Base-by-base conservation (phyloP, 129 eudicot species). In the Lonicera japonica region DNA sequence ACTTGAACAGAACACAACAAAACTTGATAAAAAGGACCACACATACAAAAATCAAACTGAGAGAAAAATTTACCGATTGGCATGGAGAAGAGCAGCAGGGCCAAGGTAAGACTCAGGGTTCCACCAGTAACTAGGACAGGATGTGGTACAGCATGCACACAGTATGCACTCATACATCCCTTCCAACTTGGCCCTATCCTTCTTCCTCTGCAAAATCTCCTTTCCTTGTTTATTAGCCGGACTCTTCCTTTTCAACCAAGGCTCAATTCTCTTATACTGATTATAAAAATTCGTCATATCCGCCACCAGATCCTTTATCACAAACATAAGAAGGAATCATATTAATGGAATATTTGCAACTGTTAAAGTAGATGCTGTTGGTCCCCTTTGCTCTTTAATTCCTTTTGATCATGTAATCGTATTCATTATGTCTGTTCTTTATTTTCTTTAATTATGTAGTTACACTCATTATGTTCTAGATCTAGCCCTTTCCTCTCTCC, bases 41-140 rank as follows among this genome's bases (percentile, higher is more conserved):
- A 29, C 2, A 2, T 1, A 29, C 36, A 29, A 29, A 29, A 1
- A 1, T 1, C 6, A 29, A 29, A 6, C 36, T 29, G 36, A 29
- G 36, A 29, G 36, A 29, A 6, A 29, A 1, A 34, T 1, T 54
- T 68, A 89, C 95, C 97, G 54, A 54, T 90, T 82, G 52, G 95
- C 97, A 29, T 86, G 95, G 38, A 90, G 85, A 40, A 90, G 87
- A 17, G 97, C 95, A 25, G 95, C 97, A 20, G 95, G 97, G 14
- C 95, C 97, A 10, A 90, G 83, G 63, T 90, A 90, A 15, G 86
- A 78, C 67, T 90, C 97, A 17, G 95, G 97, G 24, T 90, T 90
- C 97, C 97, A 90, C 97, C 97, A 90, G 68, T 90, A 90, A 73
- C 97, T 90, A 66, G 97, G 97, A 77, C 97, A 90, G 0, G 97